Percentiles rank a stretch among this genome's conserved stretches.
These are phyloP conservation scores for Pichia sp. DNA, from an alignment of 1,139 yeast species.

Conservation along the genomic window DNA sequence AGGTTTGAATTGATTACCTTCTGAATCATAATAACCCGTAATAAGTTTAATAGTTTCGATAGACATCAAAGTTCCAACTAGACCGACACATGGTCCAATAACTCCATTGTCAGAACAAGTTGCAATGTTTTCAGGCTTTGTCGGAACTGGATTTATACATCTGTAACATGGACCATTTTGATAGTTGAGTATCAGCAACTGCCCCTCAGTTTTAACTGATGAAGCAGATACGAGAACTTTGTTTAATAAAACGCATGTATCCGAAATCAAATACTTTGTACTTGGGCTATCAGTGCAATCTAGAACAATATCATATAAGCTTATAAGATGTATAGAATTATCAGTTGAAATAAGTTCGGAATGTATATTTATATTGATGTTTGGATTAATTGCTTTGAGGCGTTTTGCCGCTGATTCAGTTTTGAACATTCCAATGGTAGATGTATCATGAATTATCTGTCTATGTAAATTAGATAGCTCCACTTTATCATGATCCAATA, in stretches of 20 bases:
- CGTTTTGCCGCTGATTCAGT: constrained; percentile 67
- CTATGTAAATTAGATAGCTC: constrained; percentile 83
- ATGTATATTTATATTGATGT: constrained; percentile 48
- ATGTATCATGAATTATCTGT: constrained; percentile 72
- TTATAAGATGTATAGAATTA: constrained; percentile 60
- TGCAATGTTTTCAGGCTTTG: constrained; percentile 74
- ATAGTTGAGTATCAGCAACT: constrained; percentile 67
- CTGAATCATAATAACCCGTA: constrained; percentile 40
- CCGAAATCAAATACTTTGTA: constrained; percentile 80
- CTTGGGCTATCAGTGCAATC: constrained; percentile 96
- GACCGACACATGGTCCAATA: constrained; percentile 89
- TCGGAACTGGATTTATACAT: constrained; percentile 87
- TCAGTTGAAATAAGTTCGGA: constrained; percentile 43
- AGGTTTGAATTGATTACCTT: constrained; percentile 43
- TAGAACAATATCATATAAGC: constrained; percentile 63
- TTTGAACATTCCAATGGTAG: constrained; percentile 60
- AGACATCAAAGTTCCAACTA: constrained; percentile 86
- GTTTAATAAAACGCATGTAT: constrained; percentile 63
- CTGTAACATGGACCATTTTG: constrained; percentile 84
- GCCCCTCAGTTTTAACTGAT: constrained; percentile 89
- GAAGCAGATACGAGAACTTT: constrained; percentile 85
- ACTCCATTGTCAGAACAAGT: constrained; percentile 95
- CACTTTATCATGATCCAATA: constrained; percentile 80
- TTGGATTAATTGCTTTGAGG: constrained; percentile 55
- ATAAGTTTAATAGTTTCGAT: constrained; percentile 75